Percentiles rank a stretch among this genome's conserved stretches.
Conservation (phyloP, 192 early-diverging fungal species). For the Coemansia sp. region DNA sequence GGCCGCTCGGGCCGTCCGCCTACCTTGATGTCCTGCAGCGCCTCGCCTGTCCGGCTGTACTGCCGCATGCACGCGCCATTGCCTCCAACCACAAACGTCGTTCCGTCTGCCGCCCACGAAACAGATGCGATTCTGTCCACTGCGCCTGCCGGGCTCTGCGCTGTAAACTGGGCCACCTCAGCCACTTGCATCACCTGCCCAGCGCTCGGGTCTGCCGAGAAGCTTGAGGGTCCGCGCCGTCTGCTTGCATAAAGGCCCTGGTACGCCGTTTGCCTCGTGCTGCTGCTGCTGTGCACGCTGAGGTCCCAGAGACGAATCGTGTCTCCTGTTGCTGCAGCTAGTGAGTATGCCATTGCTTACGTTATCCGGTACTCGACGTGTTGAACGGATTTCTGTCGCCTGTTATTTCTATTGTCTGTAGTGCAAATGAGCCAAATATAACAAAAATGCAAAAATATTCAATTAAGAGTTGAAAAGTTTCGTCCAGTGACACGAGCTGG, state of each 20-base stretch:
- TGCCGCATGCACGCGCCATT: slow-evolving; percentile 29
- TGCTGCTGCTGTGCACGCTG: slow-evolving; percentile 2
- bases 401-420: too few relatives aligned
- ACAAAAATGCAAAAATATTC: too few relatives aligned
- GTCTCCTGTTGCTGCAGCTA: slow-evolving; percentile 47
- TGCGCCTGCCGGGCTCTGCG: slow-evolving; percentile 1
- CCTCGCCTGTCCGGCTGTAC: slow-evolving; percentile 27
- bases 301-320: slow-evolving; percentile 47
- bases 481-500: background rate
- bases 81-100: slow-evolving; percentile 38
- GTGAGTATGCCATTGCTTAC: slow-evolving; percentile 7
- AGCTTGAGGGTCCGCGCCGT: slow-evolving; percentile 12
- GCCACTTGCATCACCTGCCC: slow-evolving; percentile 1
- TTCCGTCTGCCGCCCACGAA: slow-evolving; percentile 41
- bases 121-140: slow-evolving; percentile 20
- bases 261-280: slow-evolving; percentile 1
- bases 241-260: background rate
- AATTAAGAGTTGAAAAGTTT: background rate
- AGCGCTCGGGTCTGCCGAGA: background rate
- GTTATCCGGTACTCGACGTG: background rate
- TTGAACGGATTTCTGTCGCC: too few relatives aligned
- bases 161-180: background rate
- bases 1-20: slow-evolving; percentile 6
- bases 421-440: too few relatives aligned
- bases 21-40: slow-evolving; percentile 29